Evolutionary conservation across 345 rosid species (phyloP).

Genomic region (Eutrema yunnanense): DNA sequence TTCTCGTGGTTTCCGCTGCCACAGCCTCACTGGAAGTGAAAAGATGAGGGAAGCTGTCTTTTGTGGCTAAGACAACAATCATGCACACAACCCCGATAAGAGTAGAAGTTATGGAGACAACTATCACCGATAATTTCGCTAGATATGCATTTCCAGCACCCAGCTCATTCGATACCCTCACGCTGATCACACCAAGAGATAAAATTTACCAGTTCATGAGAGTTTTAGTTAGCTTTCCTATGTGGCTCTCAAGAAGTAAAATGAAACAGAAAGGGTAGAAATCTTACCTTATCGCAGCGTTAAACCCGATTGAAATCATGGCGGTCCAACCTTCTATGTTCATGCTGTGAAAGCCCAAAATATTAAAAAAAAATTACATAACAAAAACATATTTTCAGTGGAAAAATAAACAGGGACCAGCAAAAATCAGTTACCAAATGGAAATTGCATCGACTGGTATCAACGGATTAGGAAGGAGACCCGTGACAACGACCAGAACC

Average conservation of each 20-base stretch:
- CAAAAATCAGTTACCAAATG: conserved; percentile 48
- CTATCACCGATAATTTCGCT: conserved; percentile 65
- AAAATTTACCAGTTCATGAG: not conserved
- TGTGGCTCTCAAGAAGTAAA: not conserved
- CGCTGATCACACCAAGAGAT: conserved; percentile 37
- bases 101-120: conserved; percentile 68
- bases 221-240: not conserved
- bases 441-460: conserved; percentile 89
- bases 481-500: conserved; percentile 69
- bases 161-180: conserved; percentile 88
- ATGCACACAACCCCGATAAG: conserved; percentile 53
- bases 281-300: conserved; percentile 79
- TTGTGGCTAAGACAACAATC: conserved; percentile 54
- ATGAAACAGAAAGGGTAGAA: not conserved
- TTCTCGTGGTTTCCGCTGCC: conserved; percentile 69
- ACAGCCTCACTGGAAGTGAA: conserved; percentile 73
- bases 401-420: not conserved
- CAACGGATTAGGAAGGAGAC: conserved; percentile 67
- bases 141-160: conserved; percentile 64
- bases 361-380: not conserved
- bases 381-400: not conserved
- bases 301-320: conserved; percentile 89
- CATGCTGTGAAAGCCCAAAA: conserved; percentile 51
- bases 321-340: conserved; percentile 85
- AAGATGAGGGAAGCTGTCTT: conserved; percentile 64